Base-by-base conservation (phyloP, 2,329 filamentous ascomycete species). In the Pezicula radicicola region DNA sequence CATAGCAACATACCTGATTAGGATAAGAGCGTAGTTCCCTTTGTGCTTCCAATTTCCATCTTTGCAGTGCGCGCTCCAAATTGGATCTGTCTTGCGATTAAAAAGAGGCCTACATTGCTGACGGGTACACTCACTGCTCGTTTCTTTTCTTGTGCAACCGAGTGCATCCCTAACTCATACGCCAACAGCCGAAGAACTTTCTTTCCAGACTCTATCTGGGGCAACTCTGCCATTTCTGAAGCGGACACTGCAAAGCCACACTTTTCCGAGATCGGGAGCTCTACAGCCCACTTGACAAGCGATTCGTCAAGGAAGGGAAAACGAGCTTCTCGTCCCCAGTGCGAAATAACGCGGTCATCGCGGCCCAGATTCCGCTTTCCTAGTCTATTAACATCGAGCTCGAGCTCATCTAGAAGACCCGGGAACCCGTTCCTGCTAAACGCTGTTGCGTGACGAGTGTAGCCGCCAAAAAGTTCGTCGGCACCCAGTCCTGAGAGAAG, bases 391-490 rank as follows among this genome's bases (percentile, higher is more conserved):
- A 97, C 87, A 55, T 99, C 94, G 3, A 97, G 77, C 53, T 88
- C 83, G 5, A 99, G 80, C 70, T 99, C 93, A 1, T 89, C 81
- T 4, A 92, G 72, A 2, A 99, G 79, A 0, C 87, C 89, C 0
- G 71, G 55, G 60, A 90, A 91, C 1, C 90, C 88, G 16, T 74
- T 72, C 7, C 87, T 81, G 6, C 77, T 74, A 65, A 88, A 97
- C 0, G 92, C 91, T 3, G 84, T 83, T 2, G 83, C 81, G 63
- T 99, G 94, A 7, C 95, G 84, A 9, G 84, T 85, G 67, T 99
- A 99, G 7, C 94, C 94, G 15, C 89, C 94, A 66, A 99, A 97
- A 1, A 99, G 81, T 71, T 99, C 94, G 65, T 99, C 94, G 2
- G 95, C 95, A 2, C 95, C 94, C 1, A 99, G 80, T 0, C 94